Conservation (phyloP, 1,139 yeast species). For the Kodamaea anthophila region DNA sequence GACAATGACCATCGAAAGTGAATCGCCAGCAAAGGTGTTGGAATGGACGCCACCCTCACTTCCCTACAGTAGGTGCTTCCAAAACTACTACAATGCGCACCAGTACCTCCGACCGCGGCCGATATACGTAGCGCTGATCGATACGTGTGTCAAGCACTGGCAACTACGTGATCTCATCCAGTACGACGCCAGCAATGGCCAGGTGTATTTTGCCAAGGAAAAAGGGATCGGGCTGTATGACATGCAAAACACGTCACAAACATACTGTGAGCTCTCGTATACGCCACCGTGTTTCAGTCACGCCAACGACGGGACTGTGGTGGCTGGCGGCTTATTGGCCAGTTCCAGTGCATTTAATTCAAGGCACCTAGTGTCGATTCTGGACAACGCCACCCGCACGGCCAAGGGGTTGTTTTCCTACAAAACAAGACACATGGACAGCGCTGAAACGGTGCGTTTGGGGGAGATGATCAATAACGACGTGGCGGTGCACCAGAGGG, state of each 20-base stretch:
- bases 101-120: slow-evolving; percentile 36
- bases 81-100: slow-evolving; percentile 40
- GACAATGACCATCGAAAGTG: slow-evolving; percentile 2
- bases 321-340: slow-evolving; percentile 63
- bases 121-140: slow-evolving; percentile 26
- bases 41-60: background rate
- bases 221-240: slow-evolving; percentile 20
- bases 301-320: slow-evolving; percentile 51
- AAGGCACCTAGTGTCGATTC: slow-evolving; percentile 13
- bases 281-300: slow-evolving; percentile 70
- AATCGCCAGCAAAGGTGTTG: background rate
- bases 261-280: slow-evolving; percentile 40
- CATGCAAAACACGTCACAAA: slow-evolving; percentile 3
- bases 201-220: slow-evolving; percentile 28
- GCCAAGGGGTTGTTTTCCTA: slow-evolving; percentile 60
- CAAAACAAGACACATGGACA: slow-evolving; percentile 43
- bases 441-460: slow-evolving; percentile 45
- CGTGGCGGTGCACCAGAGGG: slow-evolving; percentile 48
- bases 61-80: slow-evolving; percentile 30
- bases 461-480: slow-evolving; percentile 84
- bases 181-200: slow-evolving; percentile 24
- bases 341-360: slow-evolving; percentile 11
- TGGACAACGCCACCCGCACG: slow-evolving; percentile 16
- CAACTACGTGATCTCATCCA: slow-evolving; percentile 76
- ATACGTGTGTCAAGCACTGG: slow-evolving; percentile 61